These are phyloP conservation scores for Boletus calvinii DNA, from an alignment of 1,284 basidiomycete genomes.

Conservation along the genomic window DNA sequence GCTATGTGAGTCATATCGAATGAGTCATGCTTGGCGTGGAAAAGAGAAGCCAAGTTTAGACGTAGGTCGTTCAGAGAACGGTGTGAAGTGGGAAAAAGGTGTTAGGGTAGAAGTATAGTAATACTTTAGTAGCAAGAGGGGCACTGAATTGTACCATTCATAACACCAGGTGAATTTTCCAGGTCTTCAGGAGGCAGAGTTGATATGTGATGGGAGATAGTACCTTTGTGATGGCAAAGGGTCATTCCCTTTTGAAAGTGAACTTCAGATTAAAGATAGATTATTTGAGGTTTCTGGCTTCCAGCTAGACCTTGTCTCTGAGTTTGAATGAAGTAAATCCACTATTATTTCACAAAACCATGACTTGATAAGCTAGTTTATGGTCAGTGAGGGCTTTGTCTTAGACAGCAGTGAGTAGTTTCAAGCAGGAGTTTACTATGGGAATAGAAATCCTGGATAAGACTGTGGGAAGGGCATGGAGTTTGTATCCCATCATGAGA, in stretches of 20 bases:
- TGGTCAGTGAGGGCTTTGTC: neutral
- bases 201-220: neutral
- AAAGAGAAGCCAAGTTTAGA: too few species aligned
- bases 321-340: too few species aligned
- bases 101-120: too few species aligned
- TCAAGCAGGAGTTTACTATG: too few species aligned
- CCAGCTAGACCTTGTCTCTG: neutral
- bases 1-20: too few species aligned
- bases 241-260: neutral
- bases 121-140: too few species aligned
- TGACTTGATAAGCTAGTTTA: neutral
- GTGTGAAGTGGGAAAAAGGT: too few species aligned
- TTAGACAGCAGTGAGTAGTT: neutral
- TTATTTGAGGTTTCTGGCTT: neutral
- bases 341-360: neutral
- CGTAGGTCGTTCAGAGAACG: too few species aligned
- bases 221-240: neutral
- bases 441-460: too few species aligned
- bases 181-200: neutral
- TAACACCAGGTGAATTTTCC: neutral
- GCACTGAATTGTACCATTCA: too few species aligned
- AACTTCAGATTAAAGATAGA: neutral
- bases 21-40: too few species aligned
- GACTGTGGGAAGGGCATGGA: neutral
- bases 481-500: constrained; percentile 9